Evolutionary conservation across 495 filamentous ascomycete genomes (phyloP), one percentile per base, ranked within the genome.

Genomic region (Tuber indicum): DNA sequence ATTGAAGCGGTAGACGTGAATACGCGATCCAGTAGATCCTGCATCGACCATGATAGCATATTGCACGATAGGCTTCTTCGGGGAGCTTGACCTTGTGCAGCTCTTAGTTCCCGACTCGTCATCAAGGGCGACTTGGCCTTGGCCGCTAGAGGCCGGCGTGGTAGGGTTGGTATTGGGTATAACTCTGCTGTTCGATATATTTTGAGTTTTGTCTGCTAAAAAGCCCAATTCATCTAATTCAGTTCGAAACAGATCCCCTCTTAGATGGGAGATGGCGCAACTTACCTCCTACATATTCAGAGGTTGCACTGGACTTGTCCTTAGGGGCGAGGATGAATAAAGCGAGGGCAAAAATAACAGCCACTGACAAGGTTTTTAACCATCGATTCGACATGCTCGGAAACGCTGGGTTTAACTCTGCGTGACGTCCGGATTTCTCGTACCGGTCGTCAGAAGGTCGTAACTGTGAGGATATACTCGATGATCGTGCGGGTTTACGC

Each of bases 11-110:
- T 98, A 99, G 74, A 98, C 94, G 86, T 99, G 96, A 83, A 99
- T 97, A 74, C 96, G 92, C 77, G 96, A 98, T 76, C 96, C 96
- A 62, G 95, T 97, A 86, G 94, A 98, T 75, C 96, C 96, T 52
- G 96, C 96, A 87, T 99, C 96, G 82, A 99, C 93, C 96, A 99
- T 98, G 79, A 97, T 89, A 75, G 93, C 96, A 87, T 98, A 98
- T 83, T 99, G 96, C 77, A 98, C 91, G 79, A 99, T 87, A 42
- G 96, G 96, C 86, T 97, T 99, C 69, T 92, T 90, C 46, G 90
- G 88, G 75, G 93, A 92, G 84, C 87, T 90, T 43, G 95, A 93
- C 83, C 90, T 92, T 71, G 90, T 90, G 88, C 96, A 99, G 86
- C 89, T 91, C 49, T 89, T 85, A 75, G 91, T 92, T 74, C 88